Evolutionary conservation across 2,329 filamentous ascomycete genomes (phyloP).

Genomic region (Tolypocladium tundrense): DNA sequence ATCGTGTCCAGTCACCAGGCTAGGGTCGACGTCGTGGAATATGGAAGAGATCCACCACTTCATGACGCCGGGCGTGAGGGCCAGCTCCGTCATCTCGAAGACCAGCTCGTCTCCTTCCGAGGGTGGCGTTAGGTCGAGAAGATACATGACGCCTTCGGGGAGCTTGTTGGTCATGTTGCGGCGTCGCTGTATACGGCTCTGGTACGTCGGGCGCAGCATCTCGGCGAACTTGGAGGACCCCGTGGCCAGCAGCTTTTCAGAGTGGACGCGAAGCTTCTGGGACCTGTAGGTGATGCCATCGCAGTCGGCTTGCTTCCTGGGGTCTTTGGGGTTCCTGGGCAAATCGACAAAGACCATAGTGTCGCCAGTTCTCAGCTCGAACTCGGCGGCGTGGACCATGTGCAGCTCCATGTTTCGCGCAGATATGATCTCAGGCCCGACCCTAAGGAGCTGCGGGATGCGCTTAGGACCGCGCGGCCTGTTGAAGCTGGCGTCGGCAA

Average conservation of each 20-base stretch:
- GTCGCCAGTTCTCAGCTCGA: constrained; percentile 26
- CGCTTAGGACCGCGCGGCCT: neutral
- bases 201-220: constrained; percentile 30
- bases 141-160: constrained; percentile 39
- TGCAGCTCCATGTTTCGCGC: constrained; percentile 15
- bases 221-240: constrained; percentile 36
- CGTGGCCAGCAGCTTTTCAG: constrained; percentile 33
- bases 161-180: constrained; percentile 23
- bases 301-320: constrained; percentile 19
- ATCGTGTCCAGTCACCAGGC: constrained; percentile 28
- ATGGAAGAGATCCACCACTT: constrained; percentile 38
- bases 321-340: constrained; percentile 11
- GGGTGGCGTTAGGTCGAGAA: constrained; percentile 54
- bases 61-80: constrained; percentile 43
- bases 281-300: constrained; percentile 21
- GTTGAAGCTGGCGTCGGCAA: neutral
- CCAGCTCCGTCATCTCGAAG: constrained; percentile 46
- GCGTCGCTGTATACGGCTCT: constrained; percentile 27
- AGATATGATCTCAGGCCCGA: constrained; percentile 7
- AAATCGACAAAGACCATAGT: constrained; percentile 34
- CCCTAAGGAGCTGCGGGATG: neutral
- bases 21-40: constrained; percentile 20
- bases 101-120: constrained; percentile 53
- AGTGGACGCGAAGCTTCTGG: constrained; percentile 32
- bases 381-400: constrained; percentile 14